phyloP scores from a whole-genome alignment of 2,329 filamentous ascomycete species.

The Biscogniauxia marginata region DNA sequence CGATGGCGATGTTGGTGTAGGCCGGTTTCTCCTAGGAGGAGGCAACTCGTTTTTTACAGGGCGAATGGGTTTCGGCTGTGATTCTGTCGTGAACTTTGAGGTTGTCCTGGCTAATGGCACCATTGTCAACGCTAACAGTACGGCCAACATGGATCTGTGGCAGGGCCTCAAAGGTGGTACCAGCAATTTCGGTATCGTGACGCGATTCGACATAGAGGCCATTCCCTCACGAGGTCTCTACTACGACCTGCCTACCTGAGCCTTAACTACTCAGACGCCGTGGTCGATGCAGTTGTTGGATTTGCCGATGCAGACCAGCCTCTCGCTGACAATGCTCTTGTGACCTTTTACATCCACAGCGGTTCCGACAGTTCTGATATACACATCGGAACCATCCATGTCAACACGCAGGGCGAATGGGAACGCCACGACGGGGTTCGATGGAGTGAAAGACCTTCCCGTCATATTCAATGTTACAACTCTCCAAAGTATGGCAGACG shows the following conservation, averaged over 20 bases:
- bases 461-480: constrained; percentile 12
- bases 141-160: constrained; percentile 42
- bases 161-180: constrained; percentile 47
- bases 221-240: constrained; percentile 22
- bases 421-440: constrained; percentile 17
- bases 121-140: constrained; percentile 41
- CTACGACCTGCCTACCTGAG: constrained; percentile 19
- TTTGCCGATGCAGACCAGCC: constrained; percentile 22
- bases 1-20: constrained; percentile 31
- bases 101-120: constrained; percentile 43
- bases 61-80: constrained; percentile 38
- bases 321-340: constrained; percentile 23
- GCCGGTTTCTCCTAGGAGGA: constrained; percentile 30
- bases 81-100: constrained; percentile 40
- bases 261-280: constrained; percentile 14
- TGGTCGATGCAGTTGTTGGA: constrained; percentile 22
- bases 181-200: constrained; percentile 46
- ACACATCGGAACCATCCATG: constrained; percentile 14
- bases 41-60: constrained; percentile 24
- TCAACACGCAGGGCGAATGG: constrained; percentile 22
- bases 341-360: constrained; percentile 19
- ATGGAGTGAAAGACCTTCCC: constrained; percentile 16
- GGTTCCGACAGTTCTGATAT: constrained; percentile 9
- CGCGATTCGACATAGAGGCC: constrained; percentile 36
- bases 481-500: constrained; percentile 18